Percentiles rank a stretch among this genome's conserved stretches.
Evolutionary conservation across 73 alveolate species (phyloP).

Genomic region (Stentor roeselii): DNA sequence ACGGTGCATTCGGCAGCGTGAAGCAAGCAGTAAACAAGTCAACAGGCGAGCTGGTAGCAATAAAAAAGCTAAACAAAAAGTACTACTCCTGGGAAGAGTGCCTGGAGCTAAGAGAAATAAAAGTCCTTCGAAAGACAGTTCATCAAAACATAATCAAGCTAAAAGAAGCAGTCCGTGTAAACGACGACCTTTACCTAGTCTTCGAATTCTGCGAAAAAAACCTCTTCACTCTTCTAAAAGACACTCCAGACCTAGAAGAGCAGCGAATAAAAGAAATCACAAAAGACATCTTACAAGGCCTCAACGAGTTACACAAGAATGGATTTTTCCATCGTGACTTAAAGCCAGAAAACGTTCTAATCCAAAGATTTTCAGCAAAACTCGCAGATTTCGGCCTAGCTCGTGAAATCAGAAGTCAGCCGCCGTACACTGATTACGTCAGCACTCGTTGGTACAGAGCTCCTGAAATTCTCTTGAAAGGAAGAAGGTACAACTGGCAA

Average conservation of each 20-base stretch:
- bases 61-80: slow-evolving; percentile 22
- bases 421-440: slow-evolving; percentile 99
- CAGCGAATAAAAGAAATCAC: not conserved
- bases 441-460: slow-evolving; percentile 99
- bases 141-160: slow-evolving; percentile 80
- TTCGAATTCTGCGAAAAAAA: slow-evolving; percentile 96
- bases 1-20: slow-evolving; percentile 84
- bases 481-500: slow-evolving; percentile 5
- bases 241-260: not conserved
- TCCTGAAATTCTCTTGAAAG: slow-evolving; percentile 82
- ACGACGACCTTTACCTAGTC: slow-evolving; percentile 92
- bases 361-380: slow-evolving; percentile 88
- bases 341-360: slow-evolving; percentile 97
- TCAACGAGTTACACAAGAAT: not conserved
- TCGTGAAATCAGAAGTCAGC: slow-evolving; percentile 95
- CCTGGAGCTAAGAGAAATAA: slow-evolving; percentile 95
- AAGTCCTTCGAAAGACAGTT: slow-evolving; percentile 80
- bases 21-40: slow-evolving; percentile 74
- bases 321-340: slow-evolving; percentile 72
- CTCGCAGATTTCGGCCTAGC: slow-evolving; percentile 99
- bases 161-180: slow-evolving; percentile 79
- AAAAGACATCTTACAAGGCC: slow-evolving; percentile 18
- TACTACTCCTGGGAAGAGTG: slow-evolving; percentile 97
- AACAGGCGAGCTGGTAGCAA: slow-evolving; percentile 68
- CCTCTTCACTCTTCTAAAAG: slow-evolving; percentile 36